phyloP scores from a whole-genome alignment of 495 filamentous ascomycete genomes.

The Penicillium alfredii region DNA sequence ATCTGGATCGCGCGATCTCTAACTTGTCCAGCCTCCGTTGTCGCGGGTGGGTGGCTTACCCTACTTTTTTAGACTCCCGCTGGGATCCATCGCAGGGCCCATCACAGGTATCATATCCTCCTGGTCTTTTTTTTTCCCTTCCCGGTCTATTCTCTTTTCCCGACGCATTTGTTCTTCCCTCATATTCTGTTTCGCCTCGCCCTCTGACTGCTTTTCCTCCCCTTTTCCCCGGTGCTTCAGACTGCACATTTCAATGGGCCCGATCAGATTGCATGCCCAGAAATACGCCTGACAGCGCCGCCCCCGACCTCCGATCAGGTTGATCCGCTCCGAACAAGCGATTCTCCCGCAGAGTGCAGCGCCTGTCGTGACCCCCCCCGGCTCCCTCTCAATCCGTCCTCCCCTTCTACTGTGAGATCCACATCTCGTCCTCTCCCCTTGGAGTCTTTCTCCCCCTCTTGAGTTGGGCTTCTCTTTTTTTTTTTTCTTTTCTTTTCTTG shows the following conservation, averaged over 20 bases:
- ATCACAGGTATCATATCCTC: slow-evolving; percentile 15
- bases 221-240: slow-evolving; percentile 7
- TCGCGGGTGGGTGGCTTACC: slow-evolving; percentile 7
- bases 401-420: slow-evolving; percentile 29
- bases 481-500: slow-evolving; percentile 11
- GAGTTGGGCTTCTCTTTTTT: slow-evolving; percentile 2
- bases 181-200: slow-evolving; percentile 1
- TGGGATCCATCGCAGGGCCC: slow-evolving; percentile 26
- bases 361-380: slow-evolving; percentile 25
- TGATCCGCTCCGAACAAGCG: slow-evolving; percentile 46
- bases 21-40: not conserved
- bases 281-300: slow-evolving; percentile 37
- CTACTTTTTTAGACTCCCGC: slow-evolving; percentile 23
- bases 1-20: slow-evolving; percentile 16
- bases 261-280: slow-evolving; percentile 42
- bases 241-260: too few relatives aligned
- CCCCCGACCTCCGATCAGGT: slow-evolving; percentile 34
- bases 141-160: not conserved
- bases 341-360: slow-evolving; percentile 32
- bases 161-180: not conserved
- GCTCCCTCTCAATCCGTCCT: slow-evolving; percentile 23
- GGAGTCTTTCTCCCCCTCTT: slow-evolving; percentile 5
- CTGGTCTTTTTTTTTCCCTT: not conserved
- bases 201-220: slow-evolving; percentile 5
- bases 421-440: slow-evolving; percentile 20